These are phyloP conservation scores for Claviceps purpurea DNA, from an alignment of 2,329 filamentous ascomycete species.

Conservation along the genomic window DNA sequence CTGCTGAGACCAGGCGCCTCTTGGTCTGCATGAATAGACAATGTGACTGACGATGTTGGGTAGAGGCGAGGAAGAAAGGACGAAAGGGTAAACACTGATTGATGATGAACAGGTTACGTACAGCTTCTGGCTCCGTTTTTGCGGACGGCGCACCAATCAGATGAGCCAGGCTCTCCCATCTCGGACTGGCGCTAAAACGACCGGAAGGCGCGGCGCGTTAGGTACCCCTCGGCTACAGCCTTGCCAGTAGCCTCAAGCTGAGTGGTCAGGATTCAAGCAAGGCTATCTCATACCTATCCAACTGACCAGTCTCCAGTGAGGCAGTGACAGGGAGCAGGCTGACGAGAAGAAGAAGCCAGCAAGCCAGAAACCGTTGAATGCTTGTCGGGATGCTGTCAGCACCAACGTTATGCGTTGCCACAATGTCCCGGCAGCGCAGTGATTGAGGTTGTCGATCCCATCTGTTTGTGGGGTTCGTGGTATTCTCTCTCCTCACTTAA, in stretches of 20 bases:
- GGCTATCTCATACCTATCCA: not conserved
- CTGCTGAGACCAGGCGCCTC: not conserved
- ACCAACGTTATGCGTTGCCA: not conserved
- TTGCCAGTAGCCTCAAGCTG: not conserved
- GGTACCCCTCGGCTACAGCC: not conserved
- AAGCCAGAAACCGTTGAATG: not conserved
- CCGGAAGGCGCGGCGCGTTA: too few species aligned
- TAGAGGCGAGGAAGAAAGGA: too few species aligned
- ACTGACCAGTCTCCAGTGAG: not conserved
- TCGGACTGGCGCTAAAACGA: too few species aligned
- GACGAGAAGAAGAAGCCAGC: not conserved
- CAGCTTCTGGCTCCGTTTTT: too few species aligned
- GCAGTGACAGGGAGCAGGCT: not conserved
- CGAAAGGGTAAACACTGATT: too few species aligned
- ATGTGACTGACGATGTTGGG: too few species aligned
- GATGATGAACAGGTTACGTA: too few species aligned
- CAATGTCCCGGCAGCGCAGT: not conserved
- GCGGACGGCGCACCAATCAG: too few species aligned
- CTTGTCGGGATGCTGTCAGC: not conserved
- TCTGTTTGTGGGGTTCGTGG: not conserved
- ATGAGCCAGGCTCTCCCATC: too few species aligned
- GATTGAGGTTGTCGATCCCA: not conserved
- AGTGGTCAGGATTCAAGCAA: not conserved
- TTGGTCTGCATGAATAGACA: too few species aligned
- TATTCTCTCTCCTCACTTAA: not conserved